A percentile compares a stretch with the other conserved stretches of the same genome.
Conservation (phyloP, 2,329 filamentous ascomycete genomes). For the Ascochyta viciae-villosae region DNA sequence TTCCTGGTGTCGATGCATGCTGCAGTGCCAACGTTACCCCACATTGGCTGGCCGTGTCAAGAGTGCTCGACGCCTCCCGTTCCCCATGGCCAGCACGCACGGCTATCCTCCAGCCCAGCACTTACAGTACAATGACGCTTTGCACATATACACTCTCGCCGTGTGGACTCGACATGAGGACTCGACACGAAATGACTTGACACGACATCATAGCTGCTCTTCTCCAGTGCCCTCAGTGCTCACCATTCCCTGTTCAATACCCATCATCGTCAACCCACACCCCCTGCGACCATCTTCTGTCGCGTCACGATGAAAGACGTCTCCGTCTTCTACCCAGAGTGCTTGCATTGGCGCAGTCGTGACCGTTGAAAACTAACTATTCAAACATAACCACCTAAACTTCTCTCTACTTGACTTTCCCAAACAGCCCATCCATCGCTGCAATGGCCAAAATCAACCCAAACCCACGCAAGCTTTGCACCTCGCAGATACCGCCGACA, state of each 20-base stretch:
- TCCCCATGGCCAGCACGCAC: not conserved
- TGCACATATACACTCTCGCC: not conserved
- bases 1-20: constrained; percentile 5
- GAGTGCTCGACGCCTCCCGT: not conserved
- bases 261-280: not conserved
- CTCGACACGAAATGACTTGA: not conserved
- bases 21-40: constrained; percentile 17
- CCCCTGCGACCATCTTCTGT: too few relatives aligned
- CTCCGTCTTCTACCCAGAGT: not conserved
- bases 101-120: not conserved
- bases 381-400: not conserved
- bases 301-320: not conserved
- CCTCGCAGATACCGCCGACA: not conserved
- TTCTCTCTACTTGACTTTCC: not conserved
- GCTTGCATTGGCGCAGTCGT: not conserved
- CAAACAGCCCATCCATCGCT: not conserved
- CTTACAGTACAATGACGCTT: not conserved
- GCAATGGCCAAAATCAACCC: not conserved
- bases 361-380: too few relatives aligned
- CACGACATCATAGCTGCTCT: not conserved
- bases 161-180: not conserved
- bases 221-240: not conserved
- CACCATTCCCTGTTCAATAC: too few relatives aligned
- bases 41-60: not conserved
- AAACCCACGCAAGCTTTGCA: not conserved